Base-by-base conservation (phyloP, 78 protist species). In the Cyanophora paradoxa region DNA sequence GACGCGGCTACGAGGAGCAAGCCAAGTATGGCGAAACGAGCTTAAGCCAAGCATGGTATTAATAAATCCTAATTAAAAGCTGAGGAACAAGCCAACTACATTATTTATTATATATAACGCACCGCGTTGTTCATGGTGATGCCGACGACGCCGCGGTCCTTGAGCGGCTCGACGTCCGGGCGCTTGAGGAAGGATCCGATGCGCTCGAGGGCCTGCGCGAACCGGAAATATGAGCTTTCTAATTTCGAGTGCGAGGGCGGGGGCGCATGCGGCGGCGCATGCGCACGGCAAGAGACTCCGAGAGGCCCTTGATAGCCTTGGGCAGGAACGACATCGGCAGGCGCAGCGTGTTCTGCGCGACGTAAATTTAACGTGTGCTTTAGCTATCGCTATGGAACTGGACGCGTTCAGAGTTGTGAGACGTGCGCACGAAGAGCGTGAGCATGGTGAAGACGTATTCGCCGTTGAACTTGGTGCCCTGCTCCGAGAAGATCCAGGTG, bases 261-360 rank as follows among this genome's bases (percentile, higher is more conserved):
- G n/a, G n/a, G n/a, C n/a, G n/a, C n/a, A n/a, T n/a, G n/a, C n/a
- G n/a, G n/a, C n/a, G n/a, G n/a, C n/a, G n/a, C n/a, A n/a, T n/a
- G 52, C 52, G 52, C 52, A 20, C 52, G 52, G 52, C 52, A 7
- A 44, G 8, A 20, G 10, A 7, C 19, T 13, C 52, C 3, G 11
- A 13, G 52, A 44, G 2, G 19, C 2, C 52, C 0, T 33, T 7
- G 74, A 16, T 3, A 61, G 62, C 36, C 41, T 17, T 2, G 8
- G 82, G 82, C 31, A 78, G 34, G 48, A 78, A 62, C 26, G 20
- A 42, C 66, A 92, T 48, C 30, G 96, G 93, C 66, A 72, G 19
- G 52, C 71, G 70, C 11, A 74, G 39, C 40, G 62, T 2, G 46
- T 77, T 74, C 62, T 1, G 37, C 1, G 19, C 10, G 37, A 16